Evolutionary conservation across 768 basidiomycete genomes (phyloP).

Genomic region (Pleurotus ostreatus): DNA sequence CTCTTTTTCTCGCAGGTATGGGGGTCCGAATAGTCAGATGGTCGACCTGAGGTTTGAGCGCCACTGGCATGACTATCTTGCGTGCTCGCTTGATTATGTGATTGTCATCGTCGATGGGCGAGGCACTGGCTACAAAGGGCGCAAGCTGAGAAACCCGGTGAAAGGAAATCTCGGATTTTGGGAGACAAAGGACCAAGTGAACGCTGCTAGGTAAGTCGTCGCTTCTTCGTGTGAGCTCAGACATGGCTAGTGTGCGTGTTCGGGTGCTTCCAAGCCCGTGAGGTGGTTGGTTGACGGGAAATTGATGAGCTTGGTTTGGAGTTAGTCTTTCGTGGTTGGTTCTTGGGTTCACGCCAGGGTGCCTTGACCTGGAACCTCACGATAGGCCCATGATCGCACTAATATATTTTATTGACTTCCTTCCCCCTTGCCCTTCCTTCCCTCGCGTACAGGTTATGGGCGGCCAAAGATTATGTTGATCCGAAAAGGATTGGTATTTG

Average conservation of each 20-base stretch:
- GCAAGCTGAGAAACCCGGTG: constrained; percentile 81
- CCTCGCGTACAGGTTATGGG: constrained; percentile 59
- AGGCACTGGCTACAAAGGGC: constrained; percentile 90
- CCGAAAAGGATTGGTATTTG: constrained; percentile 87
- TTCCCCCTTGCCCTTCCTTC: not conserved
- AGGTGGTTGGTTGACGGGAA: constrained; percentile 2
- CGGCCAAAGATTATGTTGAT: constrained; percentile 85
- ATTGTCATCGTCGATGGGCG: constrained; percentile 89
- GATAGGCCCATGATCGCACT: constrained; percentile 1
- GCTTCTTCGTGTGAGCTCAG: constrained; percentile 8
- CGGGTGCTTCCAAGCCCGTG: constrained; percentile 1
- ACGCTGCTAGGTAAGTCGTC: constrained; percentile 69
- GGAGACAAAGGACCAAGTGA: constrained; percentile 88
- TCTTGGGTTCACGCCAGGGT: constrained; percentile 5
- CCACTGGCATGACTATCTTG: constrained; percentile 88
- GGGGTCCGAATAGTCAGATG: constrained; percentile 83
- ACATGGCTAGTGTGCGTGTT: not conserved
- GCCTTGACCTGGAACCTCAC: constrained; percentile 5
- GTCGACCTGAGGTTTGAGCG: constrained; percentile 63
- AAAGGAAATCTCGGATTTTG: constrained; percentile 84
- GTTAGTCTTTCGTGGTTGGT: constrained; percentile 1
- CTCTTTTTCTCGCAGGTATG: constrained; percentile 52
- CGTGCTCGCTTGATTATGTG: constrained; percentile 76
- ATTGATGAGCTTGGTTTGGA: constrained; percentile 9
- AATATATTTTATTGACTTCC: not conserved